Evolutionary conservation across 345 rosid species (phyloP), one percentile per base, ranked within the genome.

Genomic region (Durio zibethinus): DNA sequence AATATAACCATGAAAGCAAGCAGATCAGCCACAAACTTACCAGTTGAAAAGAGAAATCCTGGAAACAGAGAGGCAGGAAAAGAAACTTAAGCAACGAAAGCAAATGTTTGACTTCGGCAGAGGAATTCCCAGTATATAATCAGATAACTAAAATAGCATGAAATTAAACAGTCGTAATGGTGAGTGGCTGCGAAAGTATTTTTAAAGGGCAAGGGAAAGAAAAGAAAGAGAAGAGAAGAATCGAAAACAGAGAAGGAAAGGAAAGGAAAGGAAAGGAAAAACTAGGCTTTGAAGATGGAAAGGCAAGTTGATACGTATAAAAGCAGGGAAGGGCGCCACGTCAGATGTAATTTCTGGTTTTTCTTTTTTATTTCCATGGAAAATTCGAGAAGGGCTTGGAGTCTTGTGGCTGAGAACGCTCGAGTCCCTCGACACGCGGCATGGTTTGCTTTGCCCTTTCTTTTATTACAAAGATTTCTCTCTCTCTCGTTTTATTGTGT

Each of bases 371-470:
- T 79, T 75, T 78, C 36, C 38, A 75, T 42, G 79, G 87, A 88
- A 82, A 82, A 80, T 77, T 87, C 92, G 81, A 67, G 43, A 35
- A 35, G 14, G 11, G 21, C 67, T 54, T 57, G 76, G 72, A 57
- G 80, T 82, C 86, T 82, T 82, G 92, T 87, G 94, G 94, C 89
- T 84, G 80, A 81, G 85, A 87, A 80, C 36, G 72, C 50, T 57
- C 68, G 77, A 36, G 73, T 10, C 50, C 65, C 21, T 4, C 1
- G 78, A 79, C 89, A 82, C 82, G 89, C 81, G 89, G 82, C 81
- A 63, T 4, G 11, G 69, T 35, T 23, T 35, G 21, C 77, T 75
- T 73, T 12, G 18, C 27, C 5, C 56, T 14, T 40, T 36, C 10
- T 20, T 62, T n/a, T 56, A 0, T 60, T 75, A 43, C 69, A 10